Evolutionary conservation across 345 rosid species (phyloP).

Genomic region (Eutrema yunnanense): DNA sequence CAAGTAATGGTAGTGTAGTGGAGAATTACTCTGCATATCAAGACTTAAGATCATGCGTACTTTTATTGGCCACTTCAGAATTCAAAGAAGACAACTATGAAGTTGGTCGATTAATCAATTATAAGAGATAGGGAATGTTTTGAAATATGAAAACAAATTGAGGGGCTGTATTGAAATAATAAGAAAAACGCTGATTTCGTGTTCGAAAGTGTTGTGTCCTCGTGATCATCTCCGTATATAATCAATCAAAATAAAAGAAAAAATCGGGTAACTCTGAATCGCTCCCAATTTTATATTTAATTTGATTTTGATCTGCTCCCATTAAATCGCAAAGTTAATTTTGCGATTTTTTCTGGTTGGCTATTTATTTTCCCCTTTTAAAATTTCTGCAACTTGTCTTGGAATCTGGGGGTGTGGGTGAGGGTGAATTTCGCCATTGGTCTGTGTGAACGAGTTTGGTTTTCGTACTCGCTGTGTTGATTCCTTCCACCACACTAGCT

Average conservation of each 20-base stretch:
- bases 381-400: conserved; percentile 11
- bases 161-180: neutral
- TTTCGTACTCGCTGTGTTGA: neutral
- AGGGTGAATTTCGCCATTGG: neutral
- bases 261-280: neutral
- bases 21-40: too few relatives aligned
- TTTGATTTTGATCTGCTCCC: neutral
- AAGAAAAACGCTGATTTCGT: conserved; percentile 14
- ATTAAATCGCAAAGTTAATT: conserved; percentile 10
- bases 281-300: neutral
- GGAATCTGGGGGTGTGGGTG: conserved; percentile 2
- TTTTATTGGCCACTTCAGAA: too few relatives aligned
- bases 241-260: neutral
- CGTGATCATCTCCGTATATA: conserved; percentile 24
- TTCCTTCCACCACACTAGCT: neutral
- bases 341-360: conserved; percentile 9
- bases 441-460: conserved; percentile 5
- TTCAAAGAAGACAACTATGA: neutral
- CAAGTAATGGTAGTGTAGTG: neutral
- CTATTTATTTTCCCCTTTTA: neutral
- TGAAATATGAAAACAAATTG: neutral
- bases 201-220: conserved; percentile 9
- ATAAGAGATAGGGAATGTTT: neutral
- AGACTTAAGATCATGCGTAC: too few relatives aligned
- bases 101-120: neutral